Conservation (phyloP, 2,329 filamentous ascomycete genomes). For the Cladophialophora immunda region DNA sequence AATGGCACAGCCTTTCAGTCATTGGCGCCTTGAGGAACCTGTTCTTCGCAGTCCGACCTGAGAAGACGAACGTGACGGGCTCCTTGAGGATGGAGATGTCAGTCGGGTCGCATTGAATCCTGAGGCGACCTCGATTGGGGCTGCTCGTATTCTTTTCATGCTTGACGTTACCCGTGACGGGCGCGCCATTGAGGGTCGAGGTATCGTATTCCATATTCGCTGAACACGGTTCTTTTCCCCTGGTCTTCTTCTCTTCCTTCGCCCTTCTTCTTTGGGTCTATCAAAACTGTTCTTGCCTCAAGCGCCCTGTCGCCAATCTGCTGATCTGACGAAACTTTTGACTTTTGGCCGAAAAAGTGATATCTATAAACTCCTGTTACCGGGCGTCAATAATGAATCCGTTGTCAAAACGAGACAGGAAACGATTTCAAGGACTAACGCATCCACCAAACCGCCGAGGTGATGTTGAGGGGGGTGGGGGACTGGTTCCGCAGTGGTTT, state of each 20-base stretch:
- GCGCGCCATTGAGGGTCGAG: slow-evolving; percentile 21
- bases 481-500: not conserved
- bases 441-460: not conserved
- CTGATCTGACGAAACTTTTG: not conserved
- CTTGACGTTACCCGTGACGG: slow-evolving; percentile 5
- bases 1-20: slow-evolving; percentile 70
- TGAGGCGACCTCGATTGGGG: slow-evolving; percentile 24
- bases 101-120: slow-evolving; percentile 27
- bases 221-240: not conserved
- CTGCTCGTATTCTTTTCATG: slow-evolving; percentile 17
- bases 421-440: no score
- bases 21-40: slow-evolving; percentile 73
- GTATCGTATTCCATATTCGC: slow-evolving; percentile 36
- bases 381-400: not conserved
- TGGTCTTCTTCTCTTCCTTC: not conserved
- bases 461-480: not conserved
- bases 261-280: not conserved
- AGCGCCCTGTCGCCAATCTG: no score
- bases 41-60: slow-evolving; percentile 66
- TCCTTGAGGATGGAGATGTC: slow-evolving; percentile 53
- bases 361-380: not conserved
- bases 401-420: not conserved
- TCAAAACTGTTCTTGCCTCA: not conserved
- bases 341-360: not conserved
- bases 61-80: slow-evolving; percentile 61